Percentiles rank a stretch among this genome's conserved stretches.
phyloP scores from a whole-genome alignment of 495 filamentous ascomycete species.

The Aspergillus olivimuriae region DNA sequence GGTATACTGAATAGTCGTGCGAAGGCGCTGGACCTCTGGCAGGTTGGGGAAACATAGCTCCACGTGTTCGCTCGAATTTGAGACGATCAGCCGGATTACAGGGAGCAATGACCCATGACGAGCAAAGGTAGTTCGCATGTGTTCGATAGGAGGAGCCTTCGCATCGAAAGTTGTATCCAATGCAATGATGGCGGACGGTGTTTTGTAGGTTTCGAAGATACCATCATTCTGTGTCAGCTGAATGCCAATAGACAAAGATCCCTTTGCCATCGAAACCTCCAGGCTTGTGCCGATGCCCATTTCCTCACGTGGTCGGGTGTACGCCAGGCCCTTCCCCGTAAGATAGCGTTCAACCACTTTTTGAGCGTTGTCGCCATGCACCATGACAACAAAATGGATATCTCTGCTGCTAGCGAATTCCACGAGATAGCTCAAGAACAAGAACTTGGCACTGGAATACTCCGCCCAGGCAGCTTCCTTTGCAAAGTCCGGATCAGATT shows the following conservation, averaged over 20 bases:
- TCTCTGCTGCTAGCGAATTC: slow-evolving; percentile 31
- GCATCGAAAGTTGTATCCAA: slow-evolving; percentile 45
- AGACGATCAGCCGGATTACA: slow-evolving; percentile 46
- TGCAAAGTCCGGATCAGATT: slow-evolving; percentile 23
- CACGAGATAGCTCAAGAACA: slow-evolving; percentile 48
- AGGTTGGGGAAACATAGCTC: slow-evolving; percentile 44
- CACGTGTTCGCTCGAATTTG: slow-evolving; percentile 52
- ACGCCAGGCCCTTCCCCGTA: slow-evolving; percentile 39
- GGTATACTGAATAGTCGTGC: slow-evolving; percentile 33
- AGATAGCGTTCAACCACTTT: slow-evolving; percentile 49
- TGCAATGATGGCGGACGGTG: slow-evolving; percentile 46
- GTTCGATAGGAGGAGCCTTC: slow-evolving; percentile 32
- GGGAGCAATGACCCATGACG: slow-evolving; percentile 38
- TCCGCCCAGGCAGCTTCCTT: slow-evolving; percentile 50
- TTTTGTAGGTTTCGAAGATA: slow-evolving; percentile 29
- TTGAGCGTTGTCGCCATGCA: slow-evolving; percentile 35
- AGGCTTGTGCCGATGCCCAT: slow-evolving; percentile 25
- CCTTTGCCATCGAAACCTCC: slow-evolving; percentile 31
- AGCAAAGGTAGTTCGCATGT: slow-evolving; percentile 37
- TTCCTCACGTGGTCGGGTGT: slow-evolving; percentile 35
- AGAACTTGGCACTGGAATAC: slow-evolving; percentile 51
- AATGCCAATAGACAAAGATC: slow-evolving; percentile 42
- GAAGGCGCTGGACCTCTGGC: slow-evolving; percentile 30
- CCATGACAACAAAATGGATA: slow-evolving; percentile 43
- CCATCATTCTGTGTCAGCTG: slow-evolving; percentile 36